Evolutionary conservation across 2,329 filamentous ascomycete species (phyloP).

Genomic region (Microthyrium microscopicum): DNA sequence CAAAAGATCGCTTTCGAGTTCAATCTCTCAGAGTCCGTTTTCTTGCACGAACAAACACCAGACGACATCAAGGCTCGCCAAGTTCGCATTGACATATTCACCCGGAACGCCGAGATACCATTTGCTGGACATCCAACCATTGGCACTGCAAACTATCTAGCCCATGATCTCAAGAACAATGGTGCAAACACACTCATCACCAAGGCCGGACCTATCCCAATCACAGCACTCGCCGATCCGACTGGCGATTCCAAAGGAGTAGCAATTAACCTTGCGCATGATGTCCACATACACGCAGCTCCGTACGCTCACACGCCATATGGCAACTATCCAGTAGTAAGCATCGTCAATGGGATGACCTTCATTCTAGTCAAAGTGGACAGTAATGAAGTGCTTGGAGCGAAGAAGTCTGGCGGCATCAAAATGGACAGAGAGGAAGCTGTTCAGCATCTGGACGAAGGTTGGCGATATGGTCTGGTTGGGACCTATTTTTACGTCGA

Average conservation of each 20-base stretch:
- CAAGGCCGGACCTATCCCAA: constrained; percentile 26
- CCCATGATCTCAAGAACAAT: constrained; percentile 15
- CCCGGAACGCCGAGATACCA: constrained; percentile 31
- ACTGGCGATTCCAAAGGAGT: background rate
- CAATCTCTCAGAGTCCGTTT: constrained; percentile 41
- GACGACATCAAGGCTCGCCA: constrained; percentile 11
- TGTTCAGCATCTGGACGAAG: constrained; percentile 23
- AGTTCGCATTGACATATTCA: constrained; percentile 39
- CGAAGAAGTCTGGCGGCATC: no score
- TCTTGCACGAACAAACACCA: constrained; percentile 26
- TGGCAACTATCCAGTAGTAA: constrained; percentile 22
- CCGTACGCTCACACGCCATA: constrained; percentile 16
- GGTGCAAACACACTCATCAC: constrained; percentile 19
- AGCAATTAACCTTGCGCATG: constrained; percentile 40
- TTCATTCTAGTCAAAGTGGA: constrained; percentile 51
- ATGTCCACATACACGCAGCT: constrained; percentile 42
- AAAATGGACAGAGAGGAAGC: no score
- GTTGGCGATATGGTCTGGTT: constrained; percentile 38
- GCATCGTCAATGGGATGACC: constrained; percentile 55
- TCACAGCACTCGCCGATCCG: constrained; percentile 42
- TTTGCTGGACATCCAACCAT: constrained; percentile 44
- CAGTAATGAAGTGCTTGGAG: constrained; percentile 38
- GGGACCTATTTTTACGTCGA: constrained; percentile 44
- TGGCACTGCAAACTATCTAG: constrained; percentile 34
- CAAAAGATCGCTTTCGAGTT: constrained; percentile 39